phyloP scores from a whole-genome alignment of 139 green algal species.

The Chlamydomonas urium region DNA sequence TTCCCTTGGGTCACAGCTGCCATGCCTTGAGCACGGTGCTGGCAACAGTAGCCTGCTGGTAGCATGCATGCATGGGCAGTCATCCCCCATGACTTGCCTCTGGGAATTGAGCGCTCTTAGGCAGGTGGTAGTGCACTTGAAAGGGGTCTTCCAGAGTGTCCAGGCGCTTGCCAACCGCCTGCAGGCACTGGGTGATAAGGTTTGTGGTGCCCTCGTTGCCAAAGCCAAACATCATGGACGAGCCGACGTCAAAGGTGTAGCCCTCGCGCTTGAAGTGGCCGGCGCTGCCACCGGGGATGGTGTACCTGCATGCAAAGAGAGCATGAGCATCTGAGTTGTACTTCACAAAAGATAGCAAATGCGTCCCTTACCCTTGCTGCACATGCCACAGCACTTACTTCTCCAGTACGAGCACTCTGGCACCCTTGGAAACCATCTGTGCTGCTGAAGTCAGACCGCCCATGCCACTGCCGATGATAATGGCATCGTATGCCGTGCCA shows the following conservation, averaged over 20 bases:
- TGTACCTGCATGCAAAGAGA: conserved; percentile 58
- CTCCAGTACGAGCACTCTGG: conserved; percentile 43
- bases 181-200: conserved; percentile 88
- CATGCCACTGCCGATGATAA: conserved; percentile 85
- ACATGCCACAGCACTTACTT: conserved; percentile 35
- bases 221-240: conserved; percentile 97
- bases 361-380: neutral
- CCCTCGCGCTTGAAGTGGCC: conserved; percentile 85
- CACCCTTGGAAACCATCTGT: conserved; percentile 73
- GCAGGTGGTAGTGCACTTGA: conserved; percentile 94
- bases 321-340: too few relatives aligned
- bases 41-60: too few relatives aligned
- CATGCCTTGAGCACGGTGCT: too few relatives aligned
- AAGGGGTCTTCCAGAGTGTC: conserved; percentile 86
- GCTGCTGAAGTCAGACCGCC: conserved; percentile 81
- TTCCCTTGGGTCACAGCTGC: too few relatives aligned
- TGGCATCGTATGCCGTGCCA: conserved; percentile 69
- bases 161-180: conserved; percentile 73
- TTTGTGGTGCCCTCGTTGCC: conserved; percentile 89
- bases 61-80: too few relatives aligned
- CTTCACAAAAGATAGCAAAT: too few relatives aligned
- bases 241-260: conserved; percentile 94
- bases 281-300: conserved; percentile 87
- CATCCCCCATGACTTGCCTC: too few relatives aligned
- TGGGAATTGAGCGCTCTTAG: conserved; percentile 23